Conservation (phyloP, 2,329 filamentous ascomycete genomes). For the Sclerotinia trifoliorum region DNA sequence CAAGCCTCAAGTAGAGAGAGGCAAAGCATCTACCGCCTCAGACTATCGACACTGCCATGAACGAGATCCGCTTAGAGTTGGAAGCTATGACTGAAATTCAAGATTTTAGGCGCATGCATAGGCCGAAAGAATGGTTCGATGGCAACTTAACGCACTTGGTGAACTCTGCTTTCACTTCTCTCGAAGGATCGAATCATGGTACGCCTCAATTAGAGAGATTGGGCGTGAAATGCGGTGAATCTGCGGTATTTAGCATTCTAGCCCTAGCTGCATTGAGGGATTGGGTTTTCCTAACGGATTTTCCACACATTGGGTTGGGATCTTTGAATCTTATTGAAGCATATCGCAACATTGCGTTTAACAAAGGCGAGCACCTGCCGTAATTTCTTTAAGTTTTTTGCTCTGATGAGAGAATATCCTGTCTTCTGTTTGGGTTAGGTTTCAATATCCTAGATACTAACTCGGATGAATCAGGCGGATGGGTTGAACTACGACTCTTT, state of each 20-base stretch:
- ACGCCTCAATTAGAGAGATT: neutral
- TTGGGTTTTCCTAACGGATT: constrained; percentile 3
- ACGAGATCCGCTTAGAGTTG: constrained; percentile 13
- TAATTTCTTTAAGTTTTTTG: neutral
- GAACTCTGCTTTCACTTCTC: neutral
- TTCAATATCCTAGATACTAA: neutral
- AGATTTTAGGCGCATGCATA: neutral
- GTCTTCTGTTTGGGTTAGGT: too few relatives aligned
- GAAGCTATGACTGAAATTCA: constrained; percentile 18
- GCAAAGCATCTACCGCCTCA: neutral
- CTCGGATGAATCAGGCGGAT: constrained; percentile 21
- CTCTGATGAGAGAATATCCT: too few relatives aligned
- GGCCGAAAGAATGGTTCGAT: neutral
- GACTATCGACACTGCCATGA: neutral
- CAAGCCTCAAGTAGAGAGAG: neutral
- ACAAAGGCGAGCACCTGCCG: neutral
- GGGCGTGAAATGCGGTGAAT: neutral
- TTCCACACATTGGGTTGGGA: neutral
- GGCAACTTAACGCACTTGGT: constrained; percentile 14
- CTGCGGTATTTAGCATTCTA: constrained; percentile 15
- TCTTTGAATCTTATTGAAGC: neutral
- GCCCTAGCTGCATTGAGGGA: constrained; percentile 10
- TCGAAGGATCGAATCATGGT: neutral
- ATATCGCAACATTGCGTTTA: neutral
- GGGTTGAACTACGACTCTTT: constrained; percentile 19